phyloP scores from a whole-genome alignment of 2,329 filamentous ascomycete genomes.

The Cryphonectria parasitica region DNA sequence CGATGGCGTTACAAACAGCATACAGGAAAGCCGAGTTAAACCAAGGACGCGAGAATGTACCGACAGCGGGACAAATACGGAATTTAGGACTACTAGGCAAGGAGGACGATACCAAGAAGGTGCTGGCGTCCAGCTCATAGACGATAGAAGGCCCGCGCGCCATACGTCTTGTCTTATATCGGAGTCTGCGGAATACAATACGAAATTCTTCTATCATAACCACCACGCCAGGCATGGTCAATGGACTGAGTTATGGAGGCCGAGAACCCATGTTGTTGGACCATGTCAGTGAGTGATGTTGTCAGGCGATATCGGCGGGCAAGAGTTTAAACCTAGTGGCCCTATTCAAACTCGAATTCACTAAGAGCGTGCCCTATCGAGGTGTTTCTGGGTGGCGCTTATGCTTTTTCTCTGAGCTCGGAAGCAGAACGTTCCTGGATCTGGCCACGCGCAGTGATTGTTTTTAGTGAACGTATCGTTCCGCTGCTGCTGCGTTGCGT shows the following conservation, averaged over 20 bases:
- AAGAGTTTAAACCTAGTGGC: neutral
- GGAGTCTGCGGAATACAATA: slow-evolving; percentile 13
- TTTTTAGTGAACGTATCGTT: neutral
- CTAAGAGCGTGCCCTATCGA: neutral
- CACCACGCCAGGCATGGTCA: neutral
- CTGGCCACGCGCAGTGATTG: neutral
- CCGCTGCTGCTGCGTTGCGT: neutral
- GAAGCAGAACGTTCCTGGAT: neutral
- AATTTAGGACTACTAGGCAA: slow-evolving; percentile 83
- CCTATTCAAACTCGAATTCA: neutral
- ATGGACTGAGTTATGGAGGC: neutral
- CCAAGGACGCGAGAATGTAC: slow-evolving; percentile 77
- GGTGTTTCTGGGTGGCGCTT: neutral
- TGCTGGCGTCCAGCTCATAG: slow-evolving; percentile 45
- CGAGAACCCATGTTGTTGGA: neutral
- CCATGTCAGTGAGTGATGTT: neutral
- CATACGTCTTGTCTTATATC: slow-evolving; percentile 12
- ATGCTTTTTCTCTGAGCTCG: neutral
- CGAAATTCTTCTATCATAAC: neutral
- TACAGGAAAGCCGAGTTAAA: slow-evolving; percentile 80
- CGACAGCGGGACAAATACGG: slow-evolving; percentile 83
- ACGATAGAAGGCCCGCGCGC: neutral
- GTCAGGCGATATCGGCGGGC: neutral
- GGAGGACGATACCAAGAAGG: slow-evolving; percentile 75
- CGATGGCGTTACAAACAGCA: slow-evolving; percentile 77